Percentiles rank a stretch among this genome's conserved stretches.
These are phyloP conservation scores for Jamesozyma lodderae DNA, from an alignment of 805 yeast species.

Conservation along the genomic window DNA sequence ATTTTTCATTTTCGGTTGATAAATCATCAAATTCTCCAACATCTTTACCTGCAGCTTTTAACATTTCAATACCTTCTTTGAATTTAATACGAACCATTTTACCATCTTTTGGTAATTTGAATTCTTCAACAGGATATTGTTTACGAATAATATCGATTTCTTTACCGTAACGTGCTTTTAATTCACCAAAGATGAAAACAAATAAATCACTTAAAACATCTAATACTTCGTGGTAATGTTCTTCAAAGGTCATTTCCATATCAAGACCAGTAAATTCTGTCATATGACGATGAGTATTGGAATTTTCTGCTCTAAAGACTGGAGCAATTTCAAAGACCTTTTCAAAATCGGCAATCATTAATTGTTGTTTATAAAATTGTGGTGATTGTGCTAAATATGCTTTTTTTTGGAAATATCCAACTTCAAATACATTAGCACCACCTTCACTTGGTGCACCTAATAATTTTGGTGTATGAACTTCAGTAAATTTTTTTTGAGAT, in stretches of 20 bases:
- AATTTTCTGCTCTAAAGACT: slow-evolving; percentile 97
- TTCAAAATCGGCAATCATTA: slow-evolving; percentile 96
- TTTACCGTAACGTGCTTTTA: slow-evolving; percentile 65
- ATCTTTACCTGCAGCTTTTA: slow-evolving; percentile 75
- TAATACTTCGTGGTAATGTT: slow-evolving; percentile 89
- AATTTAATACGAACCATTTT: slow-evolving; percentile 85
- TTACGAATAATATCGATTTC: slow-evolving; percentile 86
- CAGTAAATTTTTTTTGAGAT: slow-evolving; percentile 58
- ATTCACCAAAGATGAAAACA: slow-evolving; percentile 77
- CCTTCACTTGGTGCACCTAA: slow-evolving; percentile 96
- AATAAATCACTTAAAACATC: slow-evolving; percentile 62
- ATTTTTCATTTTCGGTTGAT: slow-evolving; percentile 88
- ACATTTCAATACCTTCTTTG: slow-evolving; percentile 83
- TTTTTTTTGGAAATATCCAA: slow-evolving; percentile 74
- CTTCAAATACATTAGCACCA: slow-evolving; percentile 94
- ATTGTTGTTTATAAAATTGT: slow-evolving; percentile 94
- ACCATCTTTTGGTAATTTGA: slow-evolving; percentile 86
- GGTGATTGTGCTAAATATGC: slow-evolving; percentile 98
- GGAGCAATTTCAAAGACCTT: slow-evolving; percentile 94
- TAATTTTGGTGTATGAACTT: slow-evolving; percentile 93
- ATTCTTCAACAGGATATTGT: slow-evolving; percentile 97
- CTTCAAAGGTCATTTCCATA: slow-evolving; percentile 96
- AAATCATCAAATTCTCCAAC: slow-evolving; percentile 75
- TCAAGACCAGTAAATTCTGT: slow-evolving; percentile 97
- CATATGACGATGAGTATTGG: slow-evolving; percentile 98